Base-by-base conservation (phyloP, 371 early-diverging fungal species). In the Catenaria anguillulae region DNA sequence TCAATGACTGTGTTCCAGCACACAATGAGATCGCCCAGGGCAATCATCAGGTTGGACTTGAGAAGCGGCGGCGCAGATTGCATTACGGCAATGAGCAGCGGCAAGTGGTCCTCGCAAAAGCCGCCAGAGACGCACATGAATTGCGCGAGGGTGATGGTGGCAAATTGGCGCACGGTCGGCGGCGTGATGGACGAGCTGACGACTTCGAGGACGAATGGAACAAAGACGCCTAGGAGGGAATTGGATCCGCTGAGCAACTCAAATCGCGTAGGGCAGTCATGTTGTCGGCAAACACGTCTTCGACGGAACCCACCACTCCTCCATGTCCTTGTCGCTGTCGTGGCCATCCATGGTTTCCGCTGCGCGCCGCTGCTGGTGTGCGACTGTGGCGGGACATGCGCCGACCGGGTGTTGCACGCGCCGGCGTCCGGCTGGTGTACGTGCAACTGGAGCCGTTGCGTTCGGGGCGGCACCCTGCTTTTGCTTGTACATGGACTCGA, bases 1-100 rank as follows among this genome's bases (percentile, higher is more conserved):
- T 93, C 94, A 66, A 97, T 92, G 36, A 95, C 73, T 31, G 86
- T 89, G 71, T 85, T 92, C 80, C 93, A 97, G 70, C 89, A 89
- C 12, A 93, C 88, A 2, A 93, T 82, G 80, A 97, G 86, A 66
- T 97, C 98, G 60, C 97, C 97, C n/a, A 97, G 74, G 0, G 90
- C 93, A 65, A 97, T 93, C 61, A 90, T 83, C 59, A 91, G 83
- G 72, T 96, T 96, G 66, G 85, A 81, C 12, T 89, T 83, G 64
- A 88, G 83, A 2, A 80, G 81, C 37, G 77, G 79, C 0, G 89
- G 80, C 55, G 84, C 85, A 5, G 10, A 5, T 17, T 40, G 40
- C 59, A 94, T 87, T 1, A 37, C 24, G 21, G 6, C 13, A 12
- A 26, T n/a, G 1, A 97, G 71, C 6, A 95, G 77, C 58, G 85